A percentile compares a stretch with the other conserved stretches of the same genome.
These are phyloP conservation scores for Verticillium longisporum DNA, from an alignment of 2,329 filamentous ascomycete genomes.

Conservation along the genomic window DNA sequence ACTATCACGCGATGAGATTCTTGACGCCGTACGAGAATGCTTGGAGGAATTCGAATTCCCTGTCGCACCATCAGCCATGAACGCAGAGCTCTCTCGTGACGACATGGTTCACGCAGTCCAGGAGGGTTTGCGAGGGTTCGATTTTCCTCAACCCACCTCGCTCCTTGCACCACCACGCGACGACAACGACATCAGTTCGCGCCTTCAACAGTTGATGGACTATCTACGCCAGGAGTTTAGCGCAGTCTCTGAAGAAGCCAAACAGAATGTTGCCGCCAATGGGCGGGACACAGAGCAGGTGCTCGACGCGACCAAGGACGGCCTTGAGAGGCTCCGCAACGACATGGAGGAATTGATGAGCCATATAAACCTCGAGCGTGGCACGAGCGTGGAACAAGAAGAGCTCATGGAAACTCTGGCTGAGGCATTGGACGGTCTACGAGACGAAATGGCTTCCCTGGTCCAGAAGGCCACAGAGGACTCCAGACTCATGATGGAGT, in stretches of 20 bases:
- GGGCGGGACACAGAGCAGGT: constrained; percentile 83
- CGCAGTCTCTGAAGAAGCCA: constrained; percentile 55
- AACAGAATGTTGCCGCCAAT: constrained; percentile 72
- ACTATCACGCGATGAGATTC: constrained; percentile 74
- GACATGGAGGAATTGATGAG: constrained; percentile 79
- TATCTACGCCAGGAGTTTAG: constrained; percentile 53
- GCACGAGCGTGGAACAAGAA: constrained; percentile 55
- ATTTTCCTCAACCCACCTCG: constrained; percentile 33
- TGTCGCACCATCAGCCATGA: constrained; percentile 47
- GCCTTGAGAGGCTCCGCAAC: constrained; percentile 69
- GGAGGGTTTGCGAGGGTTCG: constrained; percentile 47
- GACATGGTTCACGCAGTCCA: constrained; percentile 60
- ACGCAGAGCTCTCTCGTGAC: constrained; percentile 49
- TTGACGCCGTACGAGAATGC: constrained; percentile 77
- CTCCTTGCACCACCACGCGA: constrained; percentile 32
- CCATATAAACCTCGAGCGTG: constrained; percentile 50
- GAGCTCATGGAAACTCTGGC: constrained; percentile 68
- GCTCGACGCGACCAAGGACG: constrained; percentile 80
- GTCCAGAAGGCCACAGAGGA: constrained; percentile 38
- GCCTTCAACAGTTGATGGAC: constrained; percentile 60
- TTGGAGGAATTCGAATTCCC: constrained; percentile 79
- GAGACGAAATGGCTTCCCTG: constrained; percentile 60
- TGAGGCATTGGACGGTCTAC: constrained; percentile 59
- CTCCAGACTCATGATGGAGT: constrained; percentile 65
- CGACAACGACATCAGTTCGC: constrained; percentile 44